A percentile compares a stretch with the other conserved stretches of the same genome.
These are phyloP conservation scores for Silene coronaria DNA, from an alignment of 179 eudicot genomes.

Conservation along the genomic window DNA sequence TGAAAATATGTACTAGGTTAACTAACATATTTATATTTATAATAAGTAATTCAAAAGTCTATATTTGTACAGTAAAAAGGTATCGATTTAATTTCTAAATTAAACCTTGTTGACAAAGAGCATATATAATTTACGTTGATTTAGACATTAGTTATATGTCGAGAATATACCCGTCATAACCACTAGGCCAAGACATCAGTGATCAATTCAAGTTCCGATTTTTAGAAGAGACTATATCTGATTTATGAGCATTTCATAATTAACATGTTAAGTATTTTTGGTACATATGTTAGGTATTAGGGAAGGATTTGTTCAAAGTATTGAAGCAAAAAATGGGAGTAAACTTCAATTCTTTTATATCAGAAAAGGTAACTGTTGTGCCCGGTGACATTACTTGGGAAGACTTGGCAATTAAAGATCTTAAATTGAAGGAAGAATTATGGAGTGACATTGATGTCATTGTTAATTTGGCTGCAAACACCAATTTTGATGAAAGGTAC, in stretches of 20 bases:
- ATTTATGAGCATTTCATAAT: background rate
- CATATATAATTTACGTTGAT: too few species aligned
- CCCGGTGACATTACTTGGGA: slow-evolving; percentile 61
- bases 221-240: too few species aligned
- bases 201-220: too few species aligned
- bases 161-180: too few species aligned
- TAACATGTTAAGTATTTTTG: background rate
- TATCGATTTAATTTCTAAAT: too few species aligned
- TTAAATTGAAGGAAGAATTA: slow-evolving; percentile 41
- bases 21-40: too few species aligned
- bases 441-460: slow-evolving; percentile 53
- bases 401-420: slow-evolving; percentile 50
- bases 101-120: too few species aligned
- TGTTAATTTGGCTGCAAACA: slow-evolving; percentile 77
- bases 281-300: slow-evolving; percentile 37
- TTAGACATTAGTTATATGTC: too few species aligned
- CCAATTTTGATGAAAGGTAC: slow-evolving; percentile 88
- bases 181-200: too few species aligned
- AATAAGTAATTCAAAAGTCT: too few species aligned
- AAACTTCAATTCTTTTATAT: slow-evolving; percentile 41
- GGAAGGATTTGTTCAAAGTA: slow-evolving; percentile 66
- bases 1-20: too few species aligned
- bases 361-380: slow-evolving; percentile 52
- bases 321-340: slow-evolving; percentile 55
- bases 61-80: too few species aligned